Percentiles rank a stretch among this genome's conserved stretches.
Evolutionary conservation across 2,329 filamentous ascomycete species (phyloP).

Genomic region (Zymoseptoria passerinii): DNA sequence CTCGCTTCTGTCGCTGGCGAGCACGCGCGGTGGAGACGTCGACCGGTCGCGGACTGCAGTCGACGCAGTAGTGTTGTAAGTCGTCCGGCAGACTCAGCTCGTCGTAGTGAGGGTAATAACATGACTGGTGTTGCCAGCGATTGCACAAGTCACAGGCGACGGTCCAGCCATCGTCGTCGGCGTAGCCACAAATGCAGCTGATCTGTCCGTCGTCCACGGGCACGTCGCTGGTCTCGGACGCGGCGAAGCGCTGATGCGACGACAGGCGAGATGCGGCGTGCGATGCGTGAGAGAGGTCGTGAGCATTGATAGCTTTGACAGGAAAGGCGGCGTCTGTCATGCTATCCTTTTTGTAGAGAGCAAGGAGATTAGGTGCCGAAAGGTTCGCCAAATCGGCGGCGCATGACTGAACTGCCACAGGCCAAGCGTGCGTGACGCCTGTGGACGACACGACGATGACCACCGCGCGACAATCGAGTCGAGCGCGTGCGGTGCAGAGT

Average conservation of each 20-base stretch:
- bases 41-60: constrained; percentile 72
- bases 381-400: constrained; percentile 25
- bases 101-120: constrained; percentile 74
- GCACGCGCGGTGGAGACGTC: constrained; percentile 65
- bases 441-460: neutral
- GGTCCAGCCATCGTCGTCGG: constrained; percentile 94
- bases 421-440: constrained; percentile 11
- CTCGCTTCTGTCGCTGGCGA: constrained; percentile 24
- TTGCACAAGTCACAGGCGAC: constrained; percentile 94
- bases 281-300: constrained; percentile 18
- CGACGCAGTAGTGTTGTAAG: constrained; percentile 71
- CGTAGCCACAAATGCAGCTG: constrained; percentile 92
- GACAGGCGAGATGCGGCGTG: constrained; percentile 25
- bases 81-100: constrained; percentile 51
- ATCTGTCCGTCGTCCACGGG: constrained; percentile 86
- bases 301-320: constrained; percentile 27
- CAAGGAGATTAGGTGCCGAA: constrained; percentile 26
- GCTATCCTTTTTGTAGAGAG: constrained; percentile 28
- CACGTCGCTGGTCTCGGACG: constrained; percentile 13
- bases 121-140: constrained; percentile 97
- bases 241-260: constrained; percentile 17
- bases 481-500: neutral
- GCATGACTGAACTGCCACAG: constrained; percentile 29
- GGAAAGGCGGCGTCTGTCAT: constrained; percentile 30
- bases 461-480: neutral